A percentile compares a stretch with the other conserved stretches of the same genome.
phyloP scores from a whole-genome alignment of 225 moss, liverwort and hornwort genomes.

The Rhytidiadelphus loreus region DNA sequence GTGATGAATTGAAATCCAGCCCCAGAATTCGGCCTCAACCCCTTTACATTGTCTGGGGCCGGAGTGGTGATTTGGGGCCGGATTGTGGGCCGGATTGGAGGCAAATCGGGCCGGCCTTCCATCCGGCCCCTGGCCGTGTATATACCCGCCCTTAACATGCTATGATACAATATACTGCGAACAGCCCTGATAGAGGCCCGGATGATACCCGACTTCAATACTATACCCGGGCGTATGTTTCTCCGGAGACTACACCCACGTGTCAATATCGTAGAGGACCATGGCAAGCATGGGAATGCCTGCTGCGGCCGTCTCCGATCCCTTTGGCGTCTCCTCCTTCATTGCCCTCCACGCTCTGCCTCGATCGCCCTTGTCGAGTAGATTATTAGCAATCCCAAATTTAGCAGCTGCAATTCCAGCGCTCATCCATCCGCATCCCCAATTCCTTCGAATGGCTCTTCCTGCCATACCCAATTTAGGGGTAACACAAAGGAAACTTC shows the following conservation, averaged over 20 bases:
- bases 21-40: no score
- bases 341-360: background rate
- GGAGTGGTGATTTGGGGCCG: no score
- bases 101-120: no score
- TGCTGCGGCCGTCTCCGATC: background rate
- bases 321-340: background rate
- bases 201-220: background rate
- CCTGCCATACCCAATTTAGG: background rate
- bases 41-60: no score
- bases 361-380: background rate
- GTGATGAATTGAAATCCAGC: no score
- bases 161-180: no score
- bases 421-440: background rate
- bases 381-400: background rate
- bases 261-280: background rate
- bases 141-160: no score
- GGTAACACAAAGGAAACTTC: no score
- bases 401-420: background rate
- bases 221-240: no score
- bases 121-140: no score
- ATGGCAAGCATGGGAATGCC: background rate
- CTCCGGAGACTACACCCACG: background rate
- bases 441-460: background rate
- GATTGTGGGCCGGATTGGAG: no score
- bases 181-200: background rate